Conservation (phyloP, 768 basidiomycete genomes). For the Mycena chlorophos region DNA sequence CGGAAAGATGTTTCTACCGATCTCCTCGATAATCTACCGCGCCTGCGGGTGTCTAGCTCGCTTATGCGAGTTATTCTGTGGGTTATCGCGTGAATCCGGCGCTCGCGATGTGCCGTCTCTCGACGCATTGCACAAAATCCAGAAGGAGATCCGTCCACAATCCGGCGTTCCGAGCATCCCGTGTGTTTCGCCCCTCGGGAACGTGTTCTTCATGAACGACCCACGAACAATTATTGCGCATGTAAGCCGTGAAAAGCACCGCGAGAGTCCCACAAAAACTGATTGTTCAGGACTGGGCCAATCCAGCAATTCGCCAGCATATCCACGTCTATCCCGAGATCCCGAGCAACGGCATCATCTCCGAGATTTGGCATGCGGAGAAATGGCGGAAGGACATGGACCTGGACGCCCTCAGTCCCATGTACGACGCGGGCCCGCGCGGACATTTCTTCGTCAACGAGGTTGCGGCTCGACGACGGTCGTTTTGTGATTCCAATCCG, state of each 20-base stretch:
- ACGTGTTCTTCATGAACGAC: constrained; percentile 24
- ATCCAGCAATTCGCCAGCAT: constrained; percentile 9
- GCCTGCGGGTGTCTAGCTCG: constrained; percentile 18
- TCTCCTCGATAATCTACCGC: constrained; percentile 22
- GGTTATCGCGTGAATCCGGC: constrained; percentile 20
- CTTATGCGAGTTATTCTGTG: constrained; percentile 21
- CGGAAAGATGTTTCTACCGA: constrained; percentile 24
- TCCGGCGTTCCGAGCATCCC: constrained; percentile 6
- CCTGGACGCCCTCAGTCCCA: constrained; percentile 5
- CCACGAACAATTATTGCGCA: constrained; percentile 11
- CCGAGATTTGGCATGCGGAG: constrained; percentile 18
- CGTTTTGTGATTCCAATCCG: constrained; percentile 18
- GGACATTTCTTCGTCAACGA: constrained; percentile 25
- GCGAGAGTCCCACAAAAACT: neutral
- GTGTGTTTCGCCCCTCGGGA: constrained; percentile 8
- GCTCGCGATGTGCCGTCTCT: constrained; percentile 21
- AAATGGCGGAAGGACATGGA: constrained; percentile 9
- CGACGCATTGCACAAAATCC: constrained; percentile 10
- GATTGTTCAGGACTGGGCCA: constrained; percentile 7
- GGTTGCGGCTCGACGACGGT: constrained; percentile 8
- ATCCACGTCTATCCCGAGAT: constrained; percentile 21
- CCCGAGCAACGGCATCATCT: constrained; percentile 2
- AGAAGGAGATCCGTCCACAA: neutral
- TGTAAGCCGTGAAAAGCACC: neutral
- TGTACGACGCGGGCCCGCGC: constrained; percentile 6